These are phyloP conservation scores for Cicer judaicum DNA, from an alignment of 306 rosid species.

Conservation along the genomic window DNA sequence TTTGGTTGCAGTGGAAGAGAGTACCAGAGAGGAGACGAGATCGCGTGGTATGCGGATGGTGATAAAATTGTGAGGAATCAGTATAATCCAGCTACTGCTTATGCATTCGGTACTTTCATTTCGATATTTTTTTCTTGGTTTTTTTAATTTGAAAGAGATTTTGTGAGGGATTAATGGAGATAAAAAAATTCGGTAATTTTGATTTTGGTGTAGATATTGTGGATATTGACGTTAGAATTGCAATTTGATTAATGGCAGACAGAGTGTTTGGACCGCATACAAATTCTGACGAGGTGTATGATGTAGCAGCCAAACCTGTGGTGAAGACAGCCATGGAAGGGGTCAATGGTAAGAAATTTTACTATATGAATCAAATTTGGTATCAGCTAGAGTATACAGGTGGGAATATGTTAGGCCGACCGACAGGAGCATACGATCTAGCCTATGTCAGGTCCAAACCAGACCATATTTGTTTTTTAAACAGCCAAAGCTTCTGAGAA, in stretches of 20 bases:
- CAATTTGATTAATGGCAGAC: constrained; percentile 68
- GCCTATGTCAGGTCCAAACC: no score
- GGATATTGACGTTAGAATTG: constrained; percentile 43
- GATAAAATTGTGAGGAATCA: constrained; percentile 86
- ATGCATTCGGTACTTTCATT: constrained; percentile 79
- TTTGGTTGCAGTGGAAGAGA: constrained; percentile 85
- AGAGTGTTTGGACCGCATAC: constrained; percentile 90
- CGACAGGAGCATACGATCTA: no score
- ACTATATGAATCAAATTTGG: constrained; percentile 14
- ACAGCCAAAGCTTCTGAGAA: no score
- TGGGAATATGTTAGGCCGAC: no score
- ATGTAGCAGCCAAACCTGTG: constrained; percentile 92
- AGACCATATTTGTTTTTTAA: no score
- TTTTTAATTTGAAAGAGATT: background rate
- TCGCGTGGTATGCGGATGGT: constrained; percentile 96
- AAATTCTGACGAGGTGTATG: constrained; percentile 80
- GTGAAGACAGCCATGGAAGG: constrained; percentile 99
- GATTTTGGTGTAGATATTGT: constrained; percentile 36
- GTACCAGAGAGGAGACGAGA: constrained; percentile 90
- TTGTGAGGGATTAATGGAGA: constrained; percentile 18
- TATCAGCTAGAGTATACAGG: background rate
- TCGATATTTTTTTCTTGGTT: background rate
- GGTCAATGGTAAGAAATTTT: constrained; percentile 69
- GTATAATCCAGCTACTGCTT: constrained; percentile 84
- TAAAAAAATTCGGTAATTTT: background rate